Base-by-base conservation (phyloP, 192 early-diverging fungal genomes). In the Martensiomyces pterosporus region DNA sequence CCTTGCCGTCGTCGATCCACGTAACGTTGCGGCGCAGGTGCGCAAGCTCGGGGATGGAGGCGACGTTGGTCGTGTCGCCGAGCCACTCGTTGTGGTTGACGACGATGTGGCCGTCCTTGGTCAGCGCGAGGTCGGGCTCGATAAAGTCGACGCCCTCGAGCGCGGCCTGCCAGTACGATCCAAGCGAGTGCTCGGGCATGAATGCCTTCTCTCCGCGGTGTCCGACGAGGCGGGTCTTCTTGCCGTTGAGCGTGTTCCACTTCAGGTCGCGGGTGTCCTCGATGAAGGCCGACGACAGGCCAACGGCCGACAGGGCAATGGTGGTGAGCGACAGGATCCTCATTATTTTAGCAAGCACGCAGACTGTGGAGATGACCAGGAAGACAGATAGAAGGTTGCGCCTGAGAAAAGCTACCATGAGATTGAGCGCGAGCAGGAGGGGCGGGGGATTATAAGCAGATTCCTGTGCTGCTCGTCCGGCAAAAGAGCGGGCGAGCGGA, bases 161-260 rank as follows among this genome's bases (percentile, higher is more conserved):
- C 15, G 61, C 73, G 0, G 73, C 73, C 41, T 76, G 73, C 66
- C 65, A 76, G 52, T 65, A 69, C 6, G 73, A 76, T 2, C 49
- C 73, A 8, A 52, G 48, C 0, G 73, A 46, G 38, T 76, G 73
- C 26, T 76, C 73, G 3, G 73, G 73, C 61, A 76, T 56, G 33
- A 76, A 76, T 2, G 73, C 55, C 54, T 76, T 76, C 50, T 76
- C 73, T 36, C 73, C 73, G 14, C 73, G 73, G 36, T 75, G 72
- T 2, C 72, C 72, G 1, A 75, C 52, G 24, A 75, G 42, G 44
- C 34, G 43, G 3, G 72, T 39, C 26, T 13, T 49, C 15, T 48
- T 22, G 15, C 65, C 72, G 1, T 54, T 39, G 4, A 75, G 43
- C 21, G 72, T 75, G 25, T 52, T 43, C 72, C 72, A 75, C 21